These are phyloP conservation scores for Tulasnella sp. DNA, from an alignment of 768 basidiomycete genomes.

Conservation along the genomic window DNA sequence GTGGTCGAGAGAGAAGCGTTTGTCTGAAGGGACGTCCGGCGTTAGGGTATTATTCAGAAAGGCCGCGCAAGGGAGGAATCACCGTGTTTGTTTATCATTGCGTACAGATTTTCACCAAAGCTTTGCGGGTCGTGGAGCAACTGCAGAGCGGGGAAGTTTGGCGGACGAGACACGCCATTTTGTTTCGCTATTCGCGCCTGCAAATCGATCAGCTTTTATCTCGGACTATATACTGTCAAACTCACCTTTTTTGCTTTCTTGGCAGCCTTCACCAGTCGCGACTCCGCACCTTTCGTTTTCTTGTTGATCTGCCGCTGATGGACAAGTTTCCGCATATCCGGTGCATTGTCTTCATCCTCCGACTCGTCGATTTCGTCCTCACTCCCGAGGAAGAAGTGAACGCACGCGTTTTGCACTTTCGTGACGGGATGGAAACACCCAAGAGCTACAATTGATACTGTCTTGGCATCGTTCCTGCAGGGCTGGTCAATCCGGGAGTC, in stretches of 20 bases:
- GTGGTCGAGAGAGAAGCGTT: constrained; percentile 91
- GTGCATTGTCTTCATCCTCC: constrained; percentile 51
- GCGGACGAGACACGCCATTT: constrained; percentile 12
- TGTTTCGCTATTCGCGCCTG: constrained; percentile 6
- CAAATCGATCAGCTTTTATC: constrained; percentile 19
- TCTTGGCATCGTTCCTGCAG: constrained; percentile 73
- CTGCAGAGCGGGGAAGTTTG: constrained; percentile 87
- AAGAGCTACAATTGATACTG: constrained; percentile 80
- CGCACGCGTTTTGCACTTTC: constrained; percentile 87
- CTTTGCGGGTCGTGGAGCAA: constrained; percentile 91
- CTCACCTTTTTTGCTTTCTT: constrained; percentile 63
- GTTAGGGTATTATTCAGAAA: neutral
- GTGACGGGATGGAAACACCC: constrained; percentile 88
- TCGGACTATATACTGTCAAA: constrained; percentile 15
- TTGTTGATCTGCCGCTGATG: constrained; percentile 90
- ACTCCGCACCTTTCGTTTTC: constrained; percentile 73
- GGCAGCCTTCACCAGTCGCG: constrained; percentile 60
- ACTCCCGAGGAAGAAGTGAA: constrained; percentile 93
- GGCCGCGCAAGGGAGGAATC: constrained; percentile 11
- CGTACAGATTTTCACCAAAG: constrained; percentile 88
- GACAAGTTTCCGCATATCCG: constrained; percentile 60
- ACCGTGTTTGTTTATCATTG: constrained; percentile 58
- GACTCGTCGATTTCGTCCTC: constrained; percentile 65
- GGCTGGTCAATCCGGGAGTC: neutral
- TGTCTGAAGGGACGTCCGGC: constrained; percentile 41